Base-by-base conservation (phyloP, 1,284 basidiomycete species). In the Apiotrichum porosum region DNA sequence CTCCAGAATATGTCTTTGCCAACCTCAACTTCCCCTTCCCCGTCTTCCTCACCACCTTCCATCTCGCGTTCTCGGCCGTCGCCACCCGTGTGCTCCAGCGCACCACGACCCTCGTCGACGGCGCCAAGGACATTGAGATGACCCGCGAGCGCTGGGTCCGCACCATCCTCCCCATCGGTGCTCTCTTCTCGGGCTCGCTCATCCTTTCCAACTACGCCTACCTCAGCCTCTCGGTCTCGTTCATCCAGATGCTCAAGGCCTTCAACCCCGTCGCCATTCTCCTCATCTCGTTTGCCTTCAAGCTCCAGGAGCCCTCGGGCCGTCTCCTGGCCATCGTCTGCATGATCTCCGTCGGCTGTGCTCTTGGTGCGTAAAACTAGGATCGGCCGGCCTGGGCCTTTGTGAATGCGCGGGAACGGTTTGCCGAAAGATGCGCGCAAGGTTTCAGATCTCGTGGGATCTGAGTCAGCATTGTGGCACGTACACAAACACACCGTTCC, bases 211-310 rank as follows among this genome's bases (percentile, higher is more conserved):
- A 97, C 77, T 92, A 88, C 47, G 91, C 93, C 14, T 97, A 97
- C 72, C 83, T 97, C 30, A 85, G 90, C 54, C 82, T 97, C 47
- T 85, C 83, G 55, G 88, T 97, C 24, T 83, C 88, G 2, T 97
- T 93, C 75, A 95, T 97, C 60, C 93, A 97, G 72, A 97, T 97
- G 93, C 85, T 97, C 76, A 95, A 95, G 82, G 94, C 93, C 9
- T 97, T 97, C 76, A 88, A 81, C n/a, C 91, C 93, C 0, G 93
- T 97, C 14, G 89, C 92, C 1, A 95, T 97, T 61, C 81, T 97
- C 28, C 80, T 97, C 58, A 93, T 97, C 65, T 93, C 91, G 9
- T 97, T 93, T 80, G 79, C 81, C 1, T 88, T 86, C 78, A 84
- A 85, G 57, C 83, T 93, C 54, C 85, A 91, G 69, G 90, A 95